Conservation (phyloP, 805 yeast species). For the Yarrowia sp. region DNA sequence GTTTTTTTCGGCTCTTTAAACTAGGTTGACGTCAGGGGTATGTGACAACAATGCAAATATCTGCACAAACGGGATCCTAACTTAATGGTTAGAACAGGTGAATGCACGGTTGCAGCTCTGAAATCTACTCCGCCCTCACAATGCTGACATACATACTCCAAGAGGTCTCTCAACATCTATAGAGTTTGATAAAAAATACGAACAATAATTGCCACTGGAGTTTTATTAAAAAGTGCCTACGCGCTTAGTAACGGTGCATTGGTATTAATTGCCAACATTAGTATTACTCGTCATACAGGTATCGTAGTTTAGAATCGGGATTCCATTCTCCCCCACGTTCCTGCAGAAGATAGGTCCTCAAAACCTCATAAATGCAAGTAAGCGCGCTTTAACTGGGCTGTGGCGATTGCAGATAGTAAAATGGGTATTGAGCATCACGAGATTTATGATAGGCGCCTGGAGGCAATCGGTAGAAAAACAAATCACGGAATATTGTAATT, state of each 20-base stretch:
- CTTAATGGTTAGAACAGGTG: neutral
- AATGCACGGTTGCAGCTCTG: neutral
- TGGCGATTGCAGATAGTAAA: neutral
- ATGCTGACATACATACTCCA: too few relatives aligned
- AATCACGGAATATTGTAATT: too few relatives aligned
- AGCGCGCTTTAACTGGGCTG: constrained; percentile 10
- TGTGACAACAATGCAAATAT: neutral
- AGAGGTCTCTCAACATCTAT: too few relatives aligned
- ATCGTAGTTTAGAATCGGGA: neutral
- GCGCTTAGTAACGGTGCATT: too few relatives aligned
- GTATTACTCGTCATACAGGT: too few relatives aligned
- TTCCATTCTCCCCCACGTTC: neutral
- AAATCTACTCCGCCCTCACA: too few relatives aligned
- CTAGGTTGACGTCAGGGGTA: constrained; percentile 17
- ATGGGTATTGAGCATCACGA: neutral
- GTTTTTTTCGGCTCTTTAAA: neutral
- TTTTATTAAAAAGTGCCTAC: too few relatives aligned
- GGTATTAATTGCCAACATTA: too few relatives aligned
- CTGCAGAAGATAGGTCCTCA: neutral
- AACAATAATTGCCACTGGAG: too few relatives aligned
- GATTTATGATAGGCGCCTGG: neutral
- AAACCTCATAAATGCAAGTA: neutral
- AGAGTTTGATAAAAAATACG: too few relatives aligned
- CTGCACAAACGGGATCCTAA: neutral
- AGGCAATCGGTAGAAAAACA: too few relatives aligned